These are phyloP conservation scores for Vigna mungo DNA, from an alignment of 306 rosid genomes.

Conservation along the genomic window DNA sequence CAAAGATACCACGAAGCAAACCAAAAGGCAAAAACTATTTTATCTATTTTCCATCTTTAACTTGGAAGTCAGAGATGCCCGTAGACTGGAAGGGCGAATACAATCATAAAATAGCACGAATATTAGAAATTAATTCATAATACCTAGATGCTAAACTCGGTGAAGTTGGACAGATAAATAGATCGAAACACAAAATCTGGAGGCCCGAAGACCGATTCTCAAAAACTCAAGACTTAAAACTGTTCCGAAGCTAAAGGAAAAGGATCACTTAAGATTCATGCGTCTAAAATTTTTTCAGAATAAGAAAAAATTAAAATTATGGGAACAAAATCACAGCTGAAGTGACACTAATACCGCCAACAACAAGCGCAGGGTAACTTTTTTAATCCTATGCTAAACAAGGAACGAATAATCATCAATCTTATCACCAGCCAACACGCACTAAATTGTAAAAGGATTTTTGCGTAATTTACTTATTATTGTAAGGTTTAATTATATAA, in stretches of 20 bases:
- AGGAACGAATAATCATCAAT: background rate
- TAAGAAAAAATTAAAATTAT: background rate
- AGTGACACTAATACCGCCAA: background rate
- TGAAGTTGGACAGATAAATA: constrained; percentile 30
- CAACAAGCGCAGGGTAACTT: background rate
- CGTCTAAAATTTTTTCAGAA: constrained; percentile 13
- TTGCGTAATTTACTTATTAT: no score
- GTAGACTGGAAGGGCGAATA: constrained; percentile 28
- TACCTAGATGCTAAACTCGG: constrained; percentile 45
- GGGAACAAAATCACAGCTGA: constrained; percentile 15
- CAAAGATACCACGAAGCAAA: constrained; percentile 21
- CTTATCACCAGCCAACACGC: background rate
- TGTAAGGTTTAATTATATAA: no score
- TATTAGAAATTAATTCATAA: constrained; percentile 10
- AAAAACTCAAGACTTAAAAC: constrained; percentile 29
- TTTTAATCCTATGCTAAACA: background rate
- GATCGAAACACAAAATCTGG: constrained; percentile 40
- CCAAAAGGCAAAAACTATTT: background rate
- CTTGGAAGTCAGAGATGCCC: constrained; percentile 21
- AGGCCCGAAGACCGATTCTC: constrained; percentile 29
- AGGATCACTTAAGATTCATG: constrained; percentile 24
- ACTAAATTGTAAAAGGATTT: background rate
- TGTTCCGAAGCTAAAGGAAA: constrained; percentile 20
- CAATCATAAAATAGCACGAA: constrained; percentile 12
- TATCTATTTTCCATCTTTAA: constrained; percentile 3